phyloP scores from a whole-genome alignment of 2,329 filamentous ascomycete species.

The Fusarium acutatum region DNA sequence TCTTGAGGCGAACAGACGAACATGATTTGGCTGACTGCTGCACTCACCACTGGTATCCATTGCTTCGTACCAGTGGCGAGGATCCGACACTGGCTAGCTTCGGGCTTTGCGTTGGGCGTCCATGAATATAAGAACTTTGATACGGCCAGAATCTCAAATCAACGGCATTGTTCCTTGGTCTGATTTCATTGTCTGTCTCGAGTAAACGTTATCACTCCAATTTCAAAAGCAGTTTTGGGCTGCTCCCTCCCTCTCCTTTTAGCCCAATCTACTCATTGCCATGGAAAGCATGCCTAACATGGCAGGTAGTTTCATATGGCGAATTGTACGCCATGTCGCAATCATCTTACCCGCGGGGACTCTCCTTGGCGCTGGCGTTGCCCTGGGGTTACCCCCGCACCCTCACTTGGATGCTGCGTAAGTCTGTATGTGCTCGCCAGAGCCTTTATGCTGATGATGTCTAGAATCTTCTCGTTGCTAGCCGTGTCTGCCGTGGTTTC shows the following conservation, averaged over 20 bases:
- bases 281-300: slow-evolving; percentile 7
- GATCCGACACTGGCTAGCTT: background rate
- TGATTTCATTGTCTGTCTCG: background rate
- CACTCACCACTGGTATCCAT: background rate
- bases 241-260: background rate
- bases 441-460: slow-evolving; percentile 11
- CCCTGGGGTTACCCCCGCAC: slow-evolving; percentile 20
- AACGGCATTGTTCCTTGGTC: background rate
- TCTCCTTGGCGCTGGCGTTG: slow-evolving; percentile 27
- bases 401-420: slow-evolving; percentile 24
- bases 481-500: slow-evolving; percentile 18
- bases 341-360: slow-evolving; percentile 22
- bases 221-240: background rate
- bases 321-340: background rate
- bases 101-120: background rate
- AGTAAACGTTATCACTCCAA: background rate
- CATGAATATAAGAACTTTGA: slow-evolving; percentile 15
- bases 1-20: background rate
- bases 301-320: background rate
- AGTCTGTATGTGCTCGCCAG: background rate
- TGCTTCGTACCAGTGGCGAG: background rate
- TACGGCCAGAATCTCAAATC: background rate
- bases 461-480: slow-evolving; percentile 20
- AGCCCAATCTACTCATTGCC: background rate
- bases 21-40: background rate